Conservation (phyloP, 108 stramenopile genomes). For the Aureococcus anophagefferens region DNA sequence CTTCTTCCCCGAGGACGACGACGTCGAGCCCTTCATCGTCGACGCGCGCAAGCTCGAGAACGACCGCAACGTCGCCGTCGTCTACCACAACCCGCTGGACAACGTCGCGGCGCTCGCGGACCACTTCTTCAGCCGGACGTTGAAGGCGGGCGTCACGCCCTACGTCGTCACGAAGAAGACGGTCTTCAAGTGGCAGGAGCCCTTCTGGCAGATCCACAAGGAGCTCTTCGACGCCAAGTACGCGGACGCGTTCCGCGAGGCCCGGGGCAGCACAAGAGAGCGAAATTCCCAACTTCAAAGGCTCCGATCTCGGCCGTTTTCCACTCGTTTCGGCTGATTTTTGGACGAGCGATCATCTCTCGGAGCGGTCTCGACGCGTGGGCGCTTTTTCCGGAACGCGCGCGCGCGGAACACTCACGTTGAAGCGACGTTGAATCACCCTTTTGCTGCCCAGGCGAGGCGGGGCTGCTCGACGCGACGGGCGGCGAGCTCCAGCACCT, state of each 20-base stretch:
- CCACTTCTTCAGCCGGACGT: conserved; percentile 79
- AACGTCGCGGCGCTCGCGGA: conserved; percentile 83
- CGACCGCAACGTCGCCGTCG: conserved; percentile 82
- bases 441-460: too few relatives aligned
- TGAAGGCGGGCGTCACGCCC: conserved; percentile 76
- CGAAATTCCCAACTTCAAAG: too few relatives aligned
- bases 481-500: conserved; percentile 84
- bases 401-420: too few relatives aligned
- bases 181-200: conserved; percentile 98
- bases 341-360: too few relatives aligned
- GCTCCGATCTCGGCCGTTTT: too few relatives aligned
- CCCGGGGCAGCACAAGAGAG: too few relatives aligned
- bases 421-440: too few relatives aligned
- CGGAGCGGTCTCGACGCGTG: too few relatives aligned
- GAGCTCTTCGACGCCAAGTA: conserved; percentile 79
- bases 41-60: conserved; percentile 87
- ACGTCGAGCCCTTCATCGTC: conserved; percentile 68
- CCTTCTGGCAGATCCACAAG: conserved; percentile 89
- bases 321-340: too few relatives aligned
- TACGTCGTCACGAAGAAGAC: conserved; percentile 98
- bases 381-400: too few relatives aligned
- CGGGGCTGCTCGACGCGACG: conserved; percentile 71
- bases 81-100: conserved; percentile 94
- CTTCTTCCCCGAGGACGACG: conserved; percentile 72
- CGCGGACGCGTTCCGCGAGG: conserved; percentile 56